Percentiles rank a stretch among this genome's conserved stretches.
These are phyloP conservation scores for Camelina neglecta DNA, from an alignment of 345 rosid genomes.

Conservation along the genomic window DNA sequence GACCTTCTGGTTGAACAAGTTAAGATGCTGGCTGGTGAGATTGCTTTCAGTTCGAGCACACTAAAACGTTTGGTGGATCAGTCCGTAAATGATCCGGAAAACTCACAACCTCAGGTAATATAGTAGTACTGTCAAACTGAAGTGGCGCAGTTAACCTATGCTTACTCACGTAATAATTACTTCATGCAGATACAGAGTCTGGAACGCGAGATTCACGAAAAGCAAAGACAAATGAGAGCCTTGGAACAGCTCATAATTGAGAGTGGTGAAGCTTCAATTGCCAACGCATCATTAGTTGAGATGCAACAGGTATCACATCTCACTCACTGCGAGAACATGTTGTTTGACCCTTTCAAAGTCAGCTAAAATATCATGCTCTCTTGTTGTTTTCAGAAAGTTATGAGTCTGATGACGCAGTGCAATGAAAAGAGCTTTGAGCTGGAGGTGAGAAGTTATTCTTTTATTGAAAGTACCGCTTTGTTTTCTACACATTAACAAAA, in stretches of 20 bases:
- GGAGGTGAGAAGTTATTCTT: constrained; percentile 59
- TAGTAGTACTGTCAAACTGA: constrained; percentile 2
- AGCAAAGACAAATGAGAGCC: constrained; percentile 83
- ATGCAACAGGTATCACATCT: constrained; percentile 83
- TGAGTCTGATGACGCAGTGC: constrained; percentile 91
- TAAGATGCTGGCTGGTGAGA: constrained; percentile 98
- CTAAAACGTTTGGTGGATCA: constrained; percentile 95
- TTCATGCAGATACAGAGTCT: constrained; percentile 69
- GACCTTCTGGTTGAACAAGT: constrained; percentile 98
- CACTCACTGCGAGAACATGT: constrained; percentile 26
- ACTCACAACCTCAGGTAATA: constrained; percentile 73
- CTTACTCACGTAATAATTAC: constrained; percentile 21
- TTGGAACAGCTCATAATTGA: constrained; percentile 88
- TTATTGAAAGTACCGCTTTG: constrained; percentile 3
- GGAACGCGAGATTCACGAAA: constrained; percentile 90
- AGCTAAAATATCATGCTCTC: constrained; percentile 33
- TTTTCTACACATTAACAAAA: constrained; percentile 13
- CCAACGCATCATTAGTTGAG: constrained; percentile 88
- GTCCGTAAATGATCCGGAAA: constrained; percentile 83
- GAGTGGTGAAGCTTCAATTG: constrained; percentile 91
- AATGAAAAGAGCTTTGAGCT: constrained; percentile 96
- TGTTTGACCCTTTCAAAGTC: constrained; percentile 24
- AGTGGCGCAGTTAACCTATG: constrained; percentile 1
- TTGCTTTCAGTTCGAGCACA: constrained; percentile 92
- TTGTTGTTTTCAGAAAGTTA: constrained; percentile 70